Evolutionary conservation across 1,284 basidiomycete species (phyloP).

Genomic region (Apiotrichum gamsii): DNA sequence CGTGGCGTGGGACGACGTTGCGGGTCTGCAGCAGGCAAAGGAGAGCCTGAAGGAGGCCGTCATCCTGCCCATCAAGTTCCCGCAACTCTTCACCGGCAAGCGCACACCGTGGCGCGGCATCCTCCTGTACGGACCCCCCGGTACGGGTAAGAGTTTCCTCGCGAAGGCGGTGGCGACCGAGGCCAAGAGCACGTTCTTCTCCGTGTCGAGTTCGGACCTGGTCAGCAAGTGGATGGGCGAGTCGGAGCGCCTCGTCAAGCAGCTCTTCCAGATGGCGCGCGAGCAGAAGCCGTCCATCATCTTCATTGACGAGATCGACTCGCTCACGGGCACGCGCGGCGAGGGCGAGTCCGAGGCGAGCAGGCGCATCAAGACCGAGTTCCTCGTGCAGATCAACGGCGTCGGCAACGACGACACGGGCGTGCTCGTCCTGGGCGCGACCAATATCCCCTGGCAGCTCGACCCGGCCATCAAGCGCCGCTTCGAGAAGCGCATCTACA

Average conservation of each 20-base stretch:
- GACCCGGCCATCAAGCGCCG: slow-evolving; percentile 97
- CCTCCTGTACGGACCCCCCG: slow-evolving; percentile 89
- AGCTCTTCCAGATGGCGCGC: slow-evolving; percentile 92
- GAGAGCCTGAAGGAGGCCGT: slow-evolving; percentile 96
- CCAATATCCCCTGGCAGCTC: slow-evolving; percentile 95
- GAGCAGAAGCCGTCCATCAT: slow-evolving; percentile 97
- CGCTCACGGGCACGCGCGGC: slow-evolving; percentile 85
- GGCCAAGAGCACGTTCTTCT: slow-evolving; percentile 98
- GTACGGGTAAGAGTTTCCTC: slow-evolving; percentile 86
- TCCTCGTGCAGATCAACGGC: slow-evolving; percentile 89
- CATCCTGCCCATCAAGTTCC: slow-evolving; percentile 97
- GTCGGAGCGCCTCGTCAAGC: slow-evolving; percentile 90
- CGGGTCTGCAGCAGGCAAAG: slow-evolving; percentile 89
- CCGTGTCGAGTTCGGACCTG: slow-evolving; percentile 87
- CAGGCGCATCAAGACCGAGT: slow-evolving; percentile 96
- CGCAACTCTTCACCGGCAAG: slow-evolving; percentile 96
- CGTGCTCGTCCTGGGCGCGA: slow-evolving; percentile 96
- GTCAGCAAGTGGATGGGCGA: slow-evolving; percentile 99
- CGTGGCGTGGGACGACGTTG: slow-evolving; percentile 97
- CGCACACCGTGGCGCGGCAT: slow-evolving; percentile 96
- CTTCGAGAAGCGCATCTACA: slow-evolving; percentile 97
- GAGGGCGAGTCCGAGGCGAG: slow-evolving; percentile 96
- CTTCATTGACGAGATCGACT: slow-evolving; percentile 98
- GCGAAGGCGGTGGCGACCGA: slow-evolving; percentile 98
- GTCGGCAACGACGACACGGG: slow-evolving; percentile 97